Conservation (phyloP, 352 stramenopile species). For the Thalassiosira oceanica region DNA sequence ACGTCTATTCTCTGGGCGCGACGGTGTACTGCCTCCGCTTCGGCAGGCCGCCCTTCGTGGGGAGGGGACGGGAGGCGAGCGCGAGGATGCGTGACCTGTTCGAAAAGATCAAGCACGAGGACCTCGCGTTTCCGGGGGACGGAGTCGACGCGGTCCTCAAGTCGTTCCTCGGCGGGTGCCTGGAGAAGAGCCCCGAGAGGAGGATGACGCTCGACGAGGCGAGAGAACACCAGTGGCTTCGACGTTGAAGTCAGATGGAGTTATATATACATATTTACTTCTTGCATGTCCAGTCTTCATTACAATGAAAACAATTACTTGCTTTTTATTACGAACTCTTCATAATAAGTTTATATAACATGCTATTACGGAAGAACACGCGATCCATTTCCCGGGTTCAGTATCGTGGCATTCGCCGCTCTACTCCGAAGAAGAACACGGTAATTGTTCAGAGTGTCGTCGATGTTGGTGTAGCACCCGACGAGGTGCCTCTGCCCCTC, state of each 20-base stretch:
- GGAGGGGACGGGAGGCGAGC: constrained; percentile 11
- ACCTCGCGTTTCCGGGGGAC: constrained; percentile 11
- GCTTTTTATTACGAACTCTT: too few relatives aligned
- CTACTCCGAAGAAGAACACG: constrained; percentile 49
- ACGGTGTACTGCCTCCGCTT: constrained; percentile 26
- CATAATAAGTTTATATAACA: too few relatives aligned
- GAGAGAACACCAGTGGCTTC: constrained; percentile 17
- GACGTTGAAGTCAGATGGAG: too few relatives aligned
- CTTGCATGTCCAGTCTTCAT: too few relatives aligned
- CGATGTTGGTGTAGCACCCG: constrained; percentile 85
- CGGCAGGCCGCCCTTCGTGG: constrained; percentile 20
- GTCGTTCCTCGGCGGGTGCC: constrained; percentile 11
- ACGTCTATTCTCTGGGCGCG: constrained; percentile 23
- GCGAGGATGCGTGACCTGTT: constrained; percentile 24
- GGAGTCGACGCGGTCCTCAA: constrained; percentile 6
- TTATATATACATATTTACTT: too few relatives aligned
- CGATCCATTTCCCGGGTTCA: constrained; percentile 53
- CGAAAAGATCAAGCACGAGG: constrained; percentile 10
- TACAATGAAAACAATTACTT: too few relatives aligned
- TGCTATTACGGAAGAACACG: constrained; percentile 19
- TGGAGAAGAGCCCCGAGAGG: constrained; percentile 22
- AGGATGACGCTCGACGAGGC: constrained; percentile 10
- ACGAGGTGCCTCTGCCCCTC: constrained; percentile 79
- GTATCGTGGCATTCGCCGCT: constrained; percentile 4
- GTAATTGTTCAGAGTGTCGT: constrained; percentile 82